Evolutionary conservation across 148 eudicot species (phyloP), one percentile per base, ranked within the genome.

Genomic region (Limonium bicolor): DNA sequence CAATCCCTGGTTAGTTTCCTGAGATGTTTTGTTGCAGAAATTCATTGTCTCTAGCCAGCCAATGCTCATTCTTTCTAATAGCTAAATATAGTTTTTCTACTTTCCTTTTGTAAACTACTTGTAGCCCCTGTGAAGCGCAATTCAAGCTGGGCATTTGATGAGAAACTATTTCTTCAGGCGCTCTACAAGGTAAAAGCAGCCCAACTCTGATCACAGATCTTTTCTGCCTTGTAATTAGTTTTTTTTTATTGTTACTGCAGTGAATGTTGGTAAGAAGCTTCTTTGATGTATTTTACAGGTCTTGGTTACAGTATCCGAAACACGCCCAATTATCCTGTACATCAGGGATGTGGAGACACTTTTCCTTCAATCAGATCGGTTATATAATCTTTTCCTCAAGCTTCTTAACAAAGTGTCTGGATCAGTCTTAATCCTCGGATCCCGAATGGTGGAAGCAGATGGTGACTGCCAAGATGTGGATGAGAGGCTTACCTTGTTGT

Each of bases 311-410:
- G 39, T 70, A 43, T 71, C 92, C 4, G 66, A 67, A 58, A 77
- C 54, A 31, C 55, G 59, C 51, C 62, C 79, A 30, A 56, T 80
- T 41, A 85, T 85, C 56, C 72, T 85, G 41, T 85, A 85, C 53
- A 62, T 85, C 63, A 75, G 90, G 53, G 83, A 85, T 53, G 80
- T 77, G 24, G 92, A 85, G 34, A 65, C 58, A 42, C 59, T 80
- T 27, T 59, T 79, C 35, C 81, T 76, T 46, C 82, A 74, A 35
- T 80, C 92, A 41, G 69, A 72, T 17, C 62, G 83, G 63, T 27
- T 74, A 7, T 69, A 70, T 68, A 72, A 69, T 42, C 58, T 85
- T 51, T 80, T 85, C 24, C n/a, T n/a, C n/a, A 43, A 54, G 46
- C 59, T 86, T 69, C 27, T 86, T 61, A 68, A 52, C 48, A 78